Base-by-base conservation (phyloP, 164 flowering plant genomes). In the Vitis amurensis region DNA sequence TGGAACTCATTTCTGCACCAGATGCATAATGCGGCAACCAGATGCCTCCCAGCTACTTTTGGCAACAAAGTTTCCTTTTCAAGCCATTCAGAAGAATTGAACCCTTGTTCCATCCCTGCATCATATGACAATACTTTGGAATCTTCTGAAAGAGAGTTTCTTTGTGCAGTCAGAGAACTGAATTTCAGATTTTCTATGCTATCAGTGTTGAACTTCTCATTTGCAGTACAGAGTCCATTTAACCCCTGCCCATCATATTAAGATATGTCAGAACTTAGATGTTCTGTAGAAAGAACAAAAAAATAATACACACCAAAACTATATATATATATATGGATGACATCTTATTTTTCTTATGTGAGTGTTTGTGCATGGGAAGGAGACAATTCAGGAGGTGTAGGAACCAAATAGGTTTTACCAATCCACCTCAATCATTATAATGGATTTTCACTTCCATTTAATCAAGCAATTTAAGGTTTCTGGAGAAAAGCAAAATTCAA, bases 1-100 rank as follows among this genome's bases (percentile, higher is more conserved):
- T 74, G 68, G 67, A 84, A 80, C 64, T 76, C 75, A 67, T 73
- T 80, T 67, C 77, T 61, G 68, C 89, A 86, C 86, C 87, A 84
- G 16, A 74, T 81, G 71, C 89, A 86, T 2, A 73, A 3, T 11
- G 77, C 31, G 31, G 74, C n/a, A 8, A 67, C 71, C 55, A 60
- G 75, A 76, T 67, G 73, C 53, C 73, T 71, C 17, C 55, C 58
- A 29, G 67, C 62, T 31, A 68, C 52, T 50, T 74, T 77, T n/a
- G 81, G 83, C 52, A 80, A 69, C 61, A 77, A 49, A 15, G 69
- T 74, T 58, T 76, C 81, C 72, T 76, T 81, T 64, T 74, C 78
- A 17, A 78, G 66, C 89, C 86, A 81, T 57, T 55, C 51, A 56
- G 81, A 71, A 17, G 84, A 71, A 58, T 72, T 82, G 56, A 68